Conservation (phyloP, 495 filamentous ascomycete genomes). For the Tuber calosporum region DNA sequence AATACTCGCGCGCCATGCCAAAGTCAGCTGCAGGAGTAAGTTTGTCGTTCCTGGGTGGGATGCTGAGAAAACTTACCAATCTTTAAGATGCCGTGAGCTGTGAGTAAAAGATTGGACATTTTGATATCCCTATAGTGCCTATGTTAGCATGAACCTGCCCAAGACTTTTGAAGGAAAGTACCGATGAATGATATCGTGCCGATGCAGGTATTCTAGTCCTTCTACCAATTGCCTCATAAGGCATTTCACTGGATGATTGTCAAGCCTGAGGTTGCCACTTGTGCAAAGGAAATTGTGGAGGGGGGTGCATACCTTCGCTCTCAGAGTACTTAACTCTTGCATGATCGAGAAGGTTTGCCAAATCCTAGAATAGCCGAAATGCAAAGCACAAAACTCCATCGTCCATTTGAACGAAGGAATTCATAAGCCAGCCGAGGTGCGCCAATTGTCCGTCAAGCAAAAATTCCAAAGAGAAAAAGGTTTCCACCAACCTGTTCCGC, state of each 20-base stretch:
- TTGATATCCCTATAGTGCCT: conserved; percentile 45
- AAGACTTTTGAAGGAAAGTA: conserved; percentile 22
- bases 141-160: not conserved
- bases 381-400: conserved; percentile 43
- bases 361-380: conserved; percentile 44
- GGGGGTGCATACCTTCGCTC: conserved; percentile 44
- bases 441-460: conserved; percentile 34
- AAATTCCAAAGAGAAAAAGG: conserved; percentile 20
- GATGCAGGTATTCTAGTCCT: conserved; percentile 47
- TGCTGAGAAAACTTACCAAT: conserved; percentile 40
- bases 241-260: conserved; percentile 44
- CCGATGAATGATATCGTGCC: conserved; percentile 48
- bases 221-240: conserved; percentile 47
- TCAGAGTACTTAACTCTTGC: conserved; percentile 46
- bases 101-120: conserved; percentile 48
- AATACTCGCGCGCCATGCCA: conserved; percentile 47
- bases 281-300: not conserved
- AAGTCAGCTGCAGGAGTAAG: conserved; percentile 44
- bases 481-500: conserved; percentile 48
- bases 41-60: conserved; percentile 11
- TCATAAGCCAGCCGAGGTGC: conserved; percentile 48
- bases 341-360: conserved; percentile 48
- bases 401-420: conserved; percentile 43
- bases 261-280: not conserved
- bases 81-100: conserved; percentile 46